Conservation (phyloP, 352 stramenopile genomes). For the Pythium monospermum region DNA sequence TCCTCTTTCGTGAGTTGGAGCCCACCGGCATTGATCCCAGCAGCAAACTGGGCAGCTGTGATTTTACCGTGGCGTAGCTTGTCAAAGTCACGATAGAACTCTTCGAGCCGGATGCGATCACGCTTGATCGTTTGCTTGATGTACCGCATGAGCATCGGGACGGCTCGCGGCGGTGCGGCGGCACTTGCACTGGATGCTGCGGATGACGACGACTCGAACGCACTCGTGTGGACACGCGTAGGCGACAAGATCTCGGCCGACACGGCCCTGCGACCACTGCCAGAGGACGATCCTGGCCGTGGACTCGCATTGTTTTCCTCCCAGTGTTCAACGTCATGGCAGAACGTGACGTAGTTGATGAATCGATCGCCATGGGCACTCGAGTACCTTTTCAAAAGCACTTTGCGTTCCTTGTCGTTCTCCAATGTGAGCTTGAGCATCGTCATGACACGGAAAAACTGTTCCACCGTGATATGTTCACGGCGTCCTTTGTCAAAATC, state of each 20-base stretch:
- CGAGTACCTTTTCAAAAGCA: constrained; percentile 64
- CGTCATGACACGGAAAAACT: constrained; percentile 78
- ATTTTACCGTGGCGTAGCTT: constrained; percentile 78
- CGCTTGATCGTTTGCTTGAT: constrained; percentile 78
- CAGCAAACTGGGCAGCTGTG: constrained; percentile 56
- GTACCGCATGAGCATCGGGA: constrained; percentile 73
- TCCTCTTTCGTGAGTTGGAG: constrained; percentile 57
- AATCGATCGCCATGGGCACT: constrained; percentile 71
- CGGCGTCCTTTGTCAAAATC: constrained; percentile 74
- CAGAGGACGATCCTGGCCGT: constrained; percentile 22
- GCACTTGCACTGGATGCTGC: too few relatives aligned
- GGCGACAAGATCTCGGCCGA: constrained; percentile 60
- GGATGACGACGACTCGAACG: constrained; percentile 37
- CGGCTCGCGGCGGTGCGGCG: constrained; percentile 33
- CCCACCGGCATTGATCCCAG: constrained; percentile 48
- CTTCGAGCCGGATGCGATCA: constrained; percentile 73
- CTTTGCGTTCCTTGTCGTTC: constrained; percentile 39
- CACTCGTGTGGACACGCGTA: constrained; percentile 30
- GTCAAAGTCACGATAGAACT: constrained; percentile 84
- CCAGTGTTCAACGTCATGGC: constrained; percentile 69
- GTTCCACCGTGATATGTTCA: constrained; percentile 75
- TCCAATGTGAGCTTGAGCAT: constrained; percentile 69
- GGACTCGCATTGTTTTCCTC: constrained; percentile 36
- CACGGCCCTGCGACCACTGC: constrained; percentile 18
- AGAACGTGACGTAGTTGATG: constrained; percentile 84